Percentiles rank a stretch among this genome's conserved stretches.
Evolutionary conservation across 805 yeast species (phyloP).

Genomic region (Ogataea sp.): DNA sequence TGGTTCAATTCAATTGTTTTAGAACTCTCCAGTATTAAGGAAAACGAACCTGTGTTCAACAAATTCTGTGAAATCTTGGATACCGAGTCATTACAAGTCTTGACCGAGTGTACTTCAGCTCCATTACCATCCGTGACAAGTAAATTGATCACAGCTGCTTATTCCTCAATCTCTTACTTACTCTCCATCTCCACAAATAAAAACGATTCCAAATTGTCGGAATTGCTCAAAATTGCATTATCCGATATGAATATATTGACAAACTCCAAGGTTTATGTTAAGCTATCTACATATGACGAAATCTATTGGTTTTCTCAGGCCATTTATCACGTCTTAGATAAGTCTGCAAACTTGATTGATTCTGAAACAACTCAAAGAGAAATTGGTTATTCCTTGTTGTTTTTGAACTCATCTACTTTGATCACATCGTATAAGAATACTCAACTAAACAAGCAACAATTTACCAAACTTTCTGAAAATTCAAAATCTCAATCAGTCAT

Average conservation of each 20-base stretch:
- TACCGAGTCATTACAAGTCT: slow-evolving; percentile 21
- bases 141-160: slow-evolving; percentile 46
- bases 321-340: slow-evolving; percentile 1
- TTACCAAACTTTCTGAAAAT: slow-evolving; percentile 27
- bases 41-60: background rate
- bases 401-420: slow-evolving; percentile 29
- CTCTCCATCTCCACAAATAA: slow-evolving; percentile 2
- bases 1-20: slow-evolving; percentile 42
- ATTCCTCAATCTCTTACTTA: slow-evolving; percentile 31
- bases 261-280: slow-evolving; percentile 40
- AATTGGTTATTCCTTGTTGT: slow-evolving; percentile 37
- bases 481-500: slow-evolving; percentile 28
- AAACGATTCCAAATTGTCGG: slow-evolving; percentile 9
- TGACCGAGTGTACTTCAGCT: slow-evolving; percentile 37
- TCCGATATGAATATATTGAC: slow-evolving; percentile 30
- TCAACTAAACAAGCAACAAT: slow-evolving; percentile 22
- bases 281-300: slow-evolving; percentile 37
- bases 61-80: slow-evolving; percentile 1
- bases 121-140: slow-evolving; percentile 48
- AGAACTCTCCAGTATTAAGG: background rate
- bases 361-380: too few species aligned
- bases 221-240: slow-evolving; percentile 27
- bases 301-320: slow-evolving; percentile 36
- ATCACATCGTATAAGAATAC: slow-evolving; percentile 21
- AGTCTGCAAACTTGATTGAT: too few species aligned